Evolutionary conservation across 148 eudicot species (phyloP).

Genomic region (Talinum fruticosum): DNA sequence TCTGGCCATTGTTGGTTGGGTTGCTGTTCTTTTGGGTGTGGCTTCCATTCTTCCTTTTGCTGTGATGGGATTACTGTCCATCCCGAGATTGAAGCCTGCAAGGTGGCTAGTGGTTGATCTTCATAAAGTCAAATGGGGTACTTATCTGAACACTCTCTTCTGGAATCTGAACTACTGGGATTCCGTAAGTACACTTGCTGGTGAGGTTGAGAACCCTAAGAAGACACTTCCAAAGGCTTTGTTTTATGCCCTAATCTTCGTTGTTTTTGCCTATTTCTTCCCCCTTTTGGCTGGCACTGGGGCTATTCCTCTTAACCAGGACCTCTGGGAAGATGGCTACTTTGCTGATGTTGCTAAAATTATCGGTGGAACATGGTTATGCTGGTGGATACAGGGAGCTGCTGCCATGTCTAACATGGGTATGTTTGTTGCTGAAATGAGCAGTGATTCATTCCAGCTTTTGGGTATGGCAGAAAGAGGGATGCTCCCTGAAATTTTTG

Average conservation of each 20-base stretch:
- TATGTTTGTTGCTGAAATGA: conserved; percentile 48
- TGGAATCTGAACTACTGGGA: conserved; percentile 65
- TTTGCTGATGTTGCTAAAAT: conserved; percentile 47
- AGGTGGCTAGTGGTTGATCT: conserved; percentile 44
- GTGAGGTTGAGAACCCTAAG: conserved; percentile 53
- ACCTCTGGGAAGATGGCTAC: conserved; percentile 47
- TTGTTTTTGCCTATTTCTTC: conserved; percentile 39
- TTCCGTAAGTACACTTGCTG: conserved; percentile 46
- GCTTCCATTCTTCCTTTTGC: conserved; percentile 46
- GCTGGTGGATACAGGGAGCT: conserved; percentile 50
- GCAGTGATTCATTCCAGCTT: conserved; percentile 33
- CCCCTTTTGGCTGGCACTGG: conserved; percentile 52
- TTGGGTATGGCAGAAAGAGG: conserved; percentile 33
- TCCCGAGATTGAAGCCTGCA: conserved; percentile 39
- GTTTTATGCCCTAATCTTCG: conserved; percentile 42
- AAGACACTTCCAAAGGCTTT: conserved; percentile 45
- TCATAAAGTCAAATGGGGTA: conserved; percentile 39
- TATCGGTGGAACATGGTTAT: conserved; percentile 45
- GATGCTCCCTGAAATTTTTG: not conserved
- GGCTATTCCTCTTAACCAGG: conserved; percentile 38
- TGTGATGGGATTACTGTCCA: conserved; percentile 41
- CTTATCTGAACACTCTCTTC: conserved; percentile 45
- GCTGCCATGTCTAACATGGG: conserved; percentile 57
- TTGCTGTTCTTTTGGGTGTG: conserved; percentile 40
- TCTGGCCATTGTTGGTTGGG: conserved; percentile 48